A percentile compares a stretch with the other conserved stretches of the same genome.
These are phyloP conservation scores for Lodderomyces pseudojiufengensis DNA, from an alignment of 1,139 yeast genomes.

Conservation along the genomic window DNA sequence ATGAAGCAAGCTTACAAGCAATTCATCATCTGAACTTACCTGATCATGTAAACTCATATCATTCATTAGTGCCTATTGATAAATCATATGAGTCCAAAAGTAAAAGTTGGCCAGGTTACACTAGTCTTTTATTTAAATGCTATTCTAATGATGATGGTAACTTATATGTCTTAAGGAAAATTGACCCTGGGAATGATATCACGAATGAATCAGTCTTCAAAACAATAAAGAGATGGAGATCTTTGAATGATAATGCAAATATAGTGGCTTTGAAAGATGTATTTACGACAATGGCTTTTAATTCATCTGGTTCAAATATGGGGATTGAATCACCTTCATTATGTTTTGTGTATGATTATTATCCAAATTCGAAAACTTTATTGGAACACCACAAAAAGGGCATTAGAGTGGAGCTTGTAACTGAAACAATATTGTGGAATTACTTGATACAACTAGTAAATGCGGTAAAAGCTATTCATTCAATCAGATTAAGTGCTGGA, in stretches of 20 bases:
- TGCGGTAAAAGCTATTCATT: slow-evolving; percentile 65
- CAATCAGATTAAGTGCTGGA: slow-evolving; percentile 58
- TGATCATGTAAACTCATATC: slow-evolving; percentile 75
- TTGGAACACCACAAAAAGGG: slow-evolving; percentile 36
- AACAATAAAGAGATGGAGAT: slow-evolving; percentile 40
- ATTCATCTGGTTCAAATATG: slow-evolving; percentile 46
- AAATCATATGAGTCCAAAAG: slow-evolving; percentile 48
- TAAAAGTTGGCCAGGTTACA: slow-evolving; percentile 53
- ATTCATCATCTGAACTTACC: slow-evolving; percentile 63
- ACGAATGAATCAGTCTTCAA: slow-evolving; percentile 51
- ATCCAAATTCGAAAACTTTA: slow-evolving; percentile 32
- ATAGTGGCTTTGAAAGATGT: slow-evolving; percentile 73
- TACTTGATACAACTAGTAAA: slow-evolving; percentile 70
- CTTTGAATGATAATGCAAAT: slow-evolving; percentile 47
- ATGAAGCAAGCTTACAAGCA: slow-evolving; percentile 77
- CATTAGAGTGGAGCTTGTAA: slow-evolving; percentile 42
- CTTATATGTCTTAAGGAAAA: slow-evolving; percentile 69
- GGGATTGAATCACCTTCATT: slow-evolving; percentile 23
- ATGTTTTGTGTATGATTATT: slow-evolving; percentile 39
- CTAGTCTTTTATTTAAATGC: slow-evolving; percentile 71
- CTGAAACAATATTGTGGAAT: slow-evolving; percentile 70
- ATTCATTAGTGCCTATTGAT: slow-evolving; percentile 83
- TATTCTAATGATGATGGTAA: slow-evolving; percentile 76
- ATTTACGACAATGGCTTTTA: slow-evolving; percentile 80
- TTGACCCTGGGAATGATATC: slow-evolving; percentile 53